Evolutionary conservation across 805 yeast species (phyloP).

Genomic region (Cyberlindnera sargentensis): DNA sequence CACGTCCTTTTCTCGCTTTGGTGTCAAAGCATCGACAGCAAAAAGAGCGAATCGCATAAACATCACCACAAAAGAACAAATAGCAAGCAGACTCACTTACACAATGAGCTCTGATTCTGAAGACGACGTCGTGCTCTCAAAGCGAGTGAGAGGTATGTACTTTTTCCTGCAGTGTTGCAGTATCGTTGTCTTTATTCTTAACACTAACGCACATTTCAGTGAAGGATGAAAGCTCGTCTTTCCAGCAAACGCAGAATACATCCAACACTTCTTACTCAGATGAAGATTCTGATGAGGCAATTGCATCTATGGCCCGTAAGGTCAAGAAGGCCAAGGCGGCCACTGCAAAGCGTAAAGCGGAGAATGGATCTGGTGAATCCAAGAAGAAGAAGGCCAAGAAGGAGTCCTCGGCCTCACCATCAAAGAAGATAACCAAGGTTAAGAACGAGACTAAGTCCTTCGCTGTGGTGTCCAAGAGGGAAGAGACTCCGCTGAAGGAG

Average conservation of each 20-base stretch:
- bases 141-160: conserved; percentile 19
- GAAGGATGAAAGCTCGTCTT: conserved; percentile 3
- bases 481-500: conserved; percentile 26
- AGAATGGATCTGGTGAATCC: background rate
- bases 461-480: conserved; percentile 7
- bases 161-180: background rate
- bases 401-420: conserved; percentile 1
- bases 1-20: too few relatives aligned
- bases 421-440: conserved; percentile 18
- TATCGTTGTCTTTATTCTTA: background rate
- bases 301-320: conserved; percentile 1
- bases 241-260: conserved; percentile 7
- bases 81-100: background rate
- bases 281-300: conserved; percentile 23
- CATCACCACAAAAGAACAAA: background rate
- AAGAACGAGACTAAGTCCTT: conserved; percentile 12
- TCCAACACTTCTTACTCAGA: conserved; percentile 15
- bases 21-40: too few relatives aligned
- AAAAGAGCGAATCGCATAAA: background rate
- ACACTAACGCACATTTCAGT: background rate
- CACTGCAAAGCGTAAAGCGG: conserved; percentile 4
- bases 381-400: conserved; percentile 9
- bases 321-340: conserved; percentile 1
- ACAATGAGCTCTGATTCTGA: conserved; percentile 20
- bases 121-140: conserved; percentile 25